These are phyloP conservation scores for Helichrysum umbraculigerum DNA, from an alignment of 129 eudicot species.

Conservation along the genomic window DNA sequence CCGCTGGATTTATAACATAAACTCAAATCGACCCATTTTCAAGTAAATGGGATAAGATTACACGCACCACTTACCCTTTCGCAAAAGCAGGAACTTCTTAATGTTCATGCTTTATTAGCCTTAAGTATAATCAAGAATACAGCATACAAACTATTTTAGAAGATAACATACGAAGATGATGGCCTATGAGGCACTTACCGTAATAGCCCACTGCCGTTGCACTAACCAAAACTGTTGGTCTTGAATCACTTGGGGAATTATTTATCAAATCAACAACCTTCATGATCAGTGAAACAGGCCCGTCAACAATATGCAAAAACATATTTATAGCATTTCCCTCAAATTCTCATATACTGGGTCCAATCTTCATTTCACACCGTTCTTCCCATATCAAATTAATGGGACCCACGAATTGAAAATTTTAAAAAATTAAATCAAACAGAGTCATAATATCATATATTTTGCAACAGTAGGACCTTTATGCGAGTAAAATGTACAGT, in stretches of 20 bases:
- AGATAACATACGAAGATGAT: background rate
- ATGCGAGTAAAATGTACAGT: constrained; percentile 5
- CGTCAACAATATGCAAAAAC: constrained; percentile 16
- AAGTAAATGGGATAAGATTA: background rate
- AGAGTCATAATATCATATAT: background rate
- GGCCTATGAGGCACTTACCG: constrained; percentile 40
- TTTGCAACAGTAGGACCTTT: constrained; percentile 16
- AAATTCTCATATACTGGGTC: constrained; percentile 1
- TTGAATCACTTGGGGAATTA: constrained; percentile 49
- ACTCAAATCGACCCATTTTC: background rate
- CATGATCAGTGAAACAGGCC: constrained; percentile 18
- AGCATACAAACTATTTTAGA: background rate
- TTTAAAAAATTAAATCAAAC: background rate
- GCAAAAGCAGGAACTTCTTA: background rate
- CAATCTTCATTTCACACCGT: constrained; percentile 5
- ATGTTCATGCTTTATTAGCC: background rate
- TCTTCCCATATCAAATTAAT: background rate
- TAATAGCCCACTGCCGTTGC: constrained; percentile 98
- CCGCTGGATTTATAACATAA: background rate
- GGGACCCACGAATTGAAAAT: background rate
- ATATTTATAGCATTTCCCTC: constrained; percentile 5
- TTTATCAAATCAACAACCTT: constrained; percentile 88
- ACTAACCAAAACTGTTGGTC: constrained; percentile 84
- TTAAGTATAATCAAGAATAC: background rate
- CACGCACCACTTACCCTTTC: background rate